These are phyloP conservation scores for Colletotrichum sp. DNA, from an alignment of 2,329 filamentous ascomycete species.

Conservation along the genomic window DNA sequence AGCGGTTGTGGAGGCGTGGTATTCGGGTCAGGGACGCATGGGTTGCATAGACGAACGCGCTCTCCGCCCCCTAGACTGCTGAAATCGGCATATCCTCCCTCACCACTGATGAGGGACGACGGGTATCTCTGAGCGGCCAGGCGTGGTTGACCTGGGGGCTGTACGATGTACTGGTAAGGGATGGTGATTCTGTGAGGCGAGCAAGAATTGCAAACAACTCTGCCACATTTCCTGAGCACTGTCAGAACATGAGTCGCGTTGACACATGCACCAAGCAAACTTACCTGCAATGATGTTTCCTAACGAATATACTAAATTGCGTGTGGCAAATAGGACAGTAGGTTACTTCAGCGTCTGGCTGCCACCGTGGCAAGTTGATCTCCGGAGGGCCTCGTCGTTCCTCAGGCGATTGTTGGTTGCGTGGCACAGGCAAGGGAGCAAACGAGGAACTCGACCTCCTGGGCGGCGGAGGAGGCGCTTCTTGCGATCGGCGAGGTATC, in stretches of 20 bases:
- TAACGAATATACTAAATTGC: slow-evolving; percentile 82
- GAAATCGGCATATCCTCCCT: slow-evolving; percentile 47
- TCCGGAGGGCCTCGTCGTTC: slow-evolving; percentile 32
- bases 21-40: slow-evolving; percentile 67
- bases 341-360: slow-evolving; percentile 83
- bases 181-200: slow-evolving; percentile 96
- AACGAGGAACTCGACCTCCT: not conserved
- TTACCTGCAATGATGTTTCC: slow-evolving; percentile 91
- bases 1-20: slow-evolving; percentile 55
- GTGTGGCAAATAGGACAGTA: slow-evolving; percentile 84
- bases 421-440: not conserved
- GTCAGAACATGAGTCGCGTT: not conserved
- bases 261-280: slow-evolving; percentile 28
- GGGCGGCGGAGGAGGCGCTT: slow-evolving; percentile 14
- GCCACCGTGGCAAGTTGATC: slow-evolving; percentile 77
- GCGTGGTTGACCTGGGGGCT: slow-evolving; percentile 60
- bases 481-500: not conserved
- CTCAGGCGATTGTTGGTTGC: not conserved
- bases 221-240: slow-evolving; percentile 76
- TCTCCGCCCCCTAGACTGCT: slow-evolving; percentile 58
- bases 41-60: slow-evolving; percentile 64
- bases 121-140: slow-evolving; percentile 39
- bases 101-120: slow-evolving; percentile 42
- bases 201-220: slow-evolving; percentile 88
- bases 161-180: slow-evolving; percentile 90